A percentile compares a stretch with the other conserved stretches of the same genome.
Evolutionary conservation across 2,329 filamentous ascomycete genomes (phyloP).

Genomic region (Fusarium odoratissimum): DNA sequence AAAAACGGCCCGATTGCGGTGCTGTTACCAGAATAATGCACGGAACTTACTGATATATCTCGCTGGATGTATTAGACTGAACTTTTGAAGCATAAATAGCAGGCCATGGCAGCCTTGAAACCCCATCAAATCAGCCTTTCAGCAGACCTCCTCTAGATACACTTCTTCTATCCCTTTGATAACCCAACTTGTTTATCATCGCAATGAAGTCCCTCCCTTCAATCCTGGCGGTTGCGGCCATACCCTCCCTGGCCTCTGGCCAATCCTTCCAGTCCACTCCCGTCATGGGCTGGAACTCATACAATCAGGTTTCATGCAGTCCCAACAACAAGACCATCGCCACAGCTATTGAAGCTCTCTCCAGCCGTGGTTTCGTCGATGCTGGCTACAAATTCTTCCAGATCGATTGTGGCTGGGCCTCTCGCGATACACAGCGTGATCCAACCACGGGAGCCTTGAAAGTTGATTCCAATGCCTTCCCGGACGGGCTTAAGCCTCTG

Average conservation of each 20-base stretch:
- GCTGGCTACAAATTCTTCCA: neutral
- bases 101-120: too few relatives aligned
- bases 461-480: neutral
- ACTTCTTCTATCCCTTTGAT: neutral
- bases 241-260: neutral
- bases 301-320: neutral
- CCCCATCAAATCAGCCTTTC: too few relatives aligned
- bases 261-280: neutral
- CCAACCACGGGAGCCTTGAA: neutral
- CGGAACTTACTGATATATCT: neutral
- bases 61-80: neutral
- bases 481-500: neutral
- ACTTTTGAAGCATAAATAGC: neutral
- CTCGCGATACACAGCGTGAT: neutral
- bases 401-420: neutral
- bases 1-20: neutral
- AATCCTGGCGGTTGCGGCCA: neutral
- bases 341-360: neutral
- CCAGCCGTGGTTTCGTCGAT: neutral
- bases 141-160: neutral
- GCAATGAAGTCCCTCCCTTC: neutral
- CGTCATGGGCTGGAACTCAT: neutral
- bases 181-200: accelerated
- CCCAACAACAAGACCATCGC: neutral
- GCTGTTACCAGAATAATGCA: accelerated